These are phyloP conservation scores for Oenanthe sinensis DNA, from an alignment of 129 eudicot genomes.

Conservation along the genomic window DNA sequence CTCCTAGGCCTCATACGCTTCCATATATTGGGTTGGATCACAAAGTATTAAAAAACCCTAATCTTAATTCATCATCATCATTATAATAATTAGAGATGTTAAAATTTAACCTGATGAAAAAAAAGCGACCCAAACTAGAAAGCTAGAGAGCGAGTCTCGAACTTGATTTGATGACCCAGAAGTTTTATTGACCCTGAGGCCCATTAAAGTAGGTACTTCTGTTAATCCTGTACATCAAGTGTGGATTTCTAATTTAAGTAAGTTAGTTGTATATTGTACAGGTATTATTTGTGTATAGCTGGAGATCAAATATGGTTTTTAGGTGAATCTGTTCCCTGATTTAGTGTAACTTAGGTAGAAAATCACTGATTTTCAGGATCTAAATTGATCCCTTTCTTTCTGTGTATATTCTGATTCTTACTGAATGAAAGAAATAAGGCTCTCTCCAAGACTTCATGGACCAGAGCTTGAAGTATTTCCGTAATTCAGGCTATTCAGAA, in stretches of 20 bases:
- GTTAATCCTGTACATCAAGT: too few relatives aligned
- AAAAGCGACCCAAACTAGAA: too few relatives aligned
- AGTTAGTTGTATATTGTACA: background rate
- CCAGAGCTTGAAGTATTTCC: background rate
- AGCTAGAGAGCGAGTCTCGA: too few relatives aligned
- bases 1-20: too few relatives aligned
- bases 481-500: background rate
- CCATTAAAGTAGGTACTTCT: too few relatives aligned
- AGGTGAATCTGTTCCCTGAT: background rate
- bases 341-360: background rate
- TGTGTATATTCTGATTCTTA: background rate
- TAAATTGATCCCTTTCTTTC: background rate
- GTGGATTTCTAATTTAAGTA: background rate
- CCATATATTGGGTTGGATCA: too few relatives aligned
- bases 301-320: background rate
- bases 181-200: too few relatives aligned
- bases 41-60: too few relatives aligned
- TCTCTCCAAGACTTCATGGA: background rate
- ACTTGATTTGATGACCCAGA: too few relatives aligned
- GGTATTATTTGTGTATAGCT: background rate
- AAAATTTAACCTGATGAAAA: too few relatives aligned
- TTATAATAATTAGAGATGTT: too few relatives aligned
- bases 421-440: background rate
- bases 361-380: background rate
- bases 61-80: too few relatives aligned